Base-by-base conservation (phyloP, 2,329 filamentous ascomycete species). In the Leptographium galeiforme region DNA sequence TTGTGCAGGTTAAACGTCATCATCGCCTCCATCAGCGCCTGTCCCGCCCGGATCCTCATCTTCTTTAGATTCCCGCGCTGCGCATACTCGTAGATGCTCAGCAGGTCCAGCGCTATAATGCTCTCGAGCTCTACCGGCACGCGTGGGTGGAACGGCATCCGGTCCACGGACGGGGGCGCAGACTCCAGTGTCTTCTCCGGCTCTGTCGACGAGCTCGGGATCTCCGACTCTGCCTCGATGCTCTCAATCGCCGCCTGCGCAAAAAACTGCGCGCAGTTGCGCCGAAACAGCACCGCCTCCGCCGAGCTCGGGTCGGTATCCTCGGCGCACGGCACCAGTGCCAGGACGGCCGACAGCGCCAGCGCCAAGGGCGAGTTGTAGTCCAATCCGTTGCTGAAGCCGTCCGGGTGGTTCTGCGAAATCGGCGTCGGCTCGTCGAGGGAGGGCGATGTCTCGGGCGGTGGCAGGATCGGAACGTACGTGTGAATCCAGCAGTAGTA, bases 401-500 rank as follows among this genome's bases (percentile, higher is more conserved):
- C 61, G 14, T 66, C 64, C 7, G 64, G 64, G 51, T 69, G 62
- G 48, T 62, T 66, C 53, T 72, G 68, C 13, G 66, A 58, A 7
- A 68, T 58, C 6, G 66, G 59, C 1, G 64, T 55, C 6, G 66
- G 61, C 51, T 68, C 63, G 55, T 67, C 69, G 36, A 63, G 39
- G 7, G 55, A 57, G 13, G 68, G 62, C 33, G 61, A 56, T 33
- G 56, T 56, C 19, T 63, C 62, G 7, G 73, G 72, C 2, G 73
- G 64, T 13, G 73, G 74, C 2, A 77, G 60, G 39, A 76, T 72
- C 4, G 74, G 73, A 18, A 76, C 70, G 55, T 68, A 76, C 0
- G 72, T 68, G 55, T 77, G 74, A 53, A 76, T 72, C 66, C 70
- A 77, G 53, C 72, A 67, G 56, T 77, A 77, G 59, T 77, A 77